A percentile compares a stretch with the other conserved stretches of the same genome.
Conservation (phyloP, 2,329 filamentous ascomycete genomes). For the Exutisphaerella laricina region DNA sequence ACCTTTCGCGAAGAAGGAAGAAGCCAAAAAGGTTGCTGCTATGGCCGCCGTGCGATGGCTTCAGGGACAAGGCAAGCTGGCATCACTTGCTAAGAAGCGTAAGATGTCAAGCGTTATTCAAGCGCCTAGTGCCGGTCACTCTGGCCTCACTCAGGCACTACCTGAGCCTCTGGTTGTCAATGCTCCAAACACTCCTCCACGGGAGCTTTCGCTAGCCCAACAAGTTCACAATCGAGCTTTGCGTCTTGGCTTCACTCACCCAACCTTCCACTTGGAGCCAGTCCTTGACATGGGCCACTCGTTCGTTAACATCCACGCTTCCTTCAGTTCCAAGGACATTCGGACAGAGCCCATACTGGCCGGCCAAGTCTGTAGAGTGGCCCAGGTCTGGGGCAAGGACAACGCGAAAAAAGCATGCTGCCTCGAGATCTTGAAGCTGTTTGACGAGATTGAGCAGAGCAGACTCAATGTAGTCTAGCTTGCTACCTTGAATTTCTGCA, state of each 20-base stretch:
- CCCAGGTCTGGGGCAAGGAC: slow-evolving; percentile 44
- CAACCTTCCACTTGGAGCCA: slow-evolving; percentile 13
- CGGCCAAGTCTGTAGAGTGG: slow-evolving; percentile 39
- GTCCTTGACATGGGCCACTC: slow-evolving; percentile 14
- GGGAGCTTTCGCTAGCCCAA: slow-evolving; percentile 8
- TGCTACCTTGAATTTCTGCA: too few relatives aligned
- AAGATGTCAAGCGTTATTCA: slow-evolving; percentile 13
- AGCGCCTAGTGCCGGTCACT: slow-evolving; percentile 3
- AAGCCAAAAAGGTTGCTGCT: slow-evolving; percentile 39
- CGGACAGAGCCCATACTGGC: slow-evolving; percentile 24
- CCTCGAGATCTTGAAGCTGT: slow-evolving; percentile 35
- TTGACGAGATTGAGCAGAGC: slow-evolving; percentile 32
- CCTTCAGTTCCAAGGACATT: slow-evolving; percentile 28
- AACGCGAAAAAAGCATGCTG: slow-evolving; percentile 47
- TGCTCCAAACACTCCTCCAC: slow-evolving; percentile 2
- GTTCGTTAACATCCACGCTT: slow-evolving; percentile 36
- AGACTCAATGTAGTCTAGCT: too few relatives aligned
- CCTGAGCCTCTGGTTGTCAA: slow-evolving; percentile 7
- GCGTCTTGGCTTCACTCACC: slow-evolving; percentile 22
- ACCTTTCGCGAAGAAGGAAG: slow-evolving; percentile 37
- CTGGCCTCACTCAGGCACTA: slow-evolving; percentile 11
- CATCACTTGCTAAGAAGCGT: slow-evolving; percentile 7
- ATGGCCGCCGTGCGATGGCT: slow-evolving; percentile 39
- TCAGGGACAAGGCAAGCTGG: slow-evolving; percentile 31
- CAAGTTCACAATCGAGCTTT: slow-evolving; percentile 21